phyloP scores from a whole-genome alignment of 805 yeast species.

The Candida piceae region DNA sequence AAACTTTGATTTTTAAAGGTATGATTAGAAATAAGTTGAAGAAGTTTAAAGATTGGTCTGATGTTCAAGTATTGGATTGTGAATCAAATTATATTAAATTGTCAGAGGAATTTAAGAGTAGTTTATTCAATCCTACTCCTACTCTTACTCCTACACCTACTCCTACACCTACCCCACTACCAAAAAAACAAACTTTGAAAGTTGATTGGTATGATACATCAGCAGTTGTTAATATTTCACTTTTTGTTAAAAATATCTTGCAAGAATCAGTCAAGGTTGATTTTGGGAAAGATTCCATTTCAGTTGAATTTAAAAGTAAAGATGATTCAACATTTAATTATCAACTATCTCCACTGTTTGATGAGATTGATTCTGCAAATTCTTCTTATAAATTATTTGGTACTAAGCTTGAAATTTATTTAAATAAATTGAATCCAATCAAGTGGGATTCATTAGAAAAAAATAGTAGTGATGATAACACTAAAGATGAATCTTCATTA shows the following conservation, averaged over 20 bases:
- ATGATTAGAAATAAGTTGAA: slow-evolving; percentile 31
- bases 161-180: neutral
- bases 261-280: slow-evolving; percentile 40
- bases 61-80: slow-evolving; percentile 1
- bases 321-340: slow-evolving; percentile 48
- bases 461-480: too few relatives aligned
- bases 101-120: too few relatives aligned
- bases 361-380: slow-evolving; percentile 41
- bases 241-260: slow-evolving; percentile 66
- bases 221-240: slow-evolving; percentile 52
- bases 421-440: slow-evolving; percentile 39
- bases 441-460: slow-evolving; percentile 56
- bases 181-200: slow-evolving; percentile 31
- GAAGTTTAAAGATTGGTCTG: slow-evolving; percentile 13
- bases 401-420: slow-evolving; percentile 70
- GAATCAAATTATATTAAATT: too few relatives aligned
- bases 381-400: slow-evolving; percentile 50
- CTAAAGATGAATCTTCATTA: slow-evolving; percentile 7
- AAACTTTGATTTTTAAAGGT: slow-evolving; percentile 43
- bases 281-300: slow-evolving; percentile 32
- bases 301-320: slow-evolving; percentile 43
- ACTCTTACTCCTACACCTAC: neutral
- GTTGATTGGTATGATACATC: slow-evolving; percentile 74
- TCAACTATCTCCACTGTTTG: slow-evolving; percentile 47
- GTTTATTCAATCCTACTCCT: neutral